Base-by-base conservation (phyloP, 768 basidiomycete species). In the Serendipita sp. region DNA sequence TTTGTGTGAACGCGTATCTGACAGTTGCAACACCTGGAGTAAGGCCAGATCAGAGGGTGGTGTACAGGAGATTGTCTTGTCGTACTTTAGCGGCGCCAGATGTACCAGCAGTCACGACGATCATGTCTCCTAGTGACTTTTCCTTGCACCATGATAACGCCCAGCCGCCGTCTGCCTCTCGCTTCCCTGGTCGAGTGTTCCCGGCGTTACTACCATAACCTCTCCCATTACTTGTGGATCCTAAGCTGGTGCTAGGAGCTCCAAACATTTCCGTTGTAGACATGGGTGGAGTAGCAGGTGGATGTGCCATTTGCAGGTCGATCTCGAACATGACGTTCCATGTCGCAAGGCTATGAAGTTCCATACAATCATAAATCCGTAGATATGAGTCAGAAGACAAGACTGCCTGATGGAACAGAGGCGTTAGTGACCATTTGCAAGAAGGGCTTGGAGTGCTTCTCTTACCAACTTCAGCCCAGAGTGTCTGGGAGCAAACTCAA, bases 121-220 rank as follows among this genome's bases (percentile, higher is more conserved):
- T 78, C 18, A 95, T 71, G 71, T 93, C 89, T 1, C 95, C 95
- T 93, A 93, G 96, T 74, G 93, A 96, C 66, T 82, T 80, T 70
- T 98, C 96, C 71, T 91, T 91, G 74, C 94, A 97, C 93, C 94
- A 99, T 5, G 87, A 88, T 47, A 99, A 74, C 65, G 85, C 88
- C 92, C 92, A 97, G 1, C 89, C 94, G 2, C 91, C 91, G 64
- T 91, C 86, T 2, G 91, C 91, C 73, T 94, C 89, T 46, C 86
- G 78, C 68, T 82, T 85, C 0, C 83, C 85, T 28, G 76, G 66
- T 0, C 81, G 63, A 70, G 66, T 70, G 65, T 41, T 45, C 44
- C 23, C 67, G n/a, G 54, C 70, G 75, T 46, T 72, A 65, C 38
- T 75, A 75, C 44, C 75, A 74, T 70, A 84, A 85, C 64, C 84